Base-by-base conservation (phyloP, 805 yeast genomes). In the Nakazawaea holstii region DNA sequence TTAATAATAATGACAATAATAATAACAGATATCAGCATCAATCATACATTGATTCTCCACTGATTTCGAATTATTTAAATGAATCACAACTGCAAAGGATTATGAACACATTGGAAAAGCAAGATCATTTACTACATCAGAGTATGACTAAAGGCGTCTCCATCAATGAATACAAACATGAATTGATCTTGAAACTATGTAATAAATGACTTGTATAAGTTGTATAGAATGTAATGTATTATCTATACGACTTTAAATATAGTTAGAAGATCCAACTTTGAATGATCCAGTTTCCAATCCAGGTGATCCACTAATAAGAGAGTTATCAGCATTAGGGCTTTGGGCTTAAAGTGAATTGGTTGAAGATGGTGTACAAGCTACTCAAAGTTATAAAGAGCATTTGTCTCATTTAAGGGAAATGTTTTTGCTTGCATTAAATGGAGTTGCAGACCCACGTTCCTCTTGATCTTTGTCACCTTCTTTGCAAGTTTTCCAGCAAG, bases 261-360 rank as follows among this genome's bases (percentile, higher is more conserved):
- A 56, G 88, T 90, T 47, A 80, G 88, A 61, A 97, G 95, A 35
- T 89, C 5, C 86, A 29, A 77, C 87, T 2, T 70, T 82, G 30
- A 72, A 72, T 55, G 82, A 78, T 59, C 69, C 67, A 45, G 70
- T 81, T 39, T 67, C 77, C 45, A 77, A 76, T 65, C 40, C 42
- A 9, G 35, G 15, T 31, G 50, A 48, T 35, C 41, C 43, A 14
- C 8, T 6, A 11, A 82, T 72, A 64, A 82, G 85, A 56, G 91
- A 84, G 52, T 73, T 83, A 55, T 79, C 85, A 59, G 80, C 95
- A 5, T 76, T 94, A 66, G 79, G 97, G 66, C 69, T 86, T 70
- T 91, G 97, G 97, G 91, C 95, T 37, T 73, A 84, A 51, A 83
- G 95, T 52, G 78, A 84, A 55, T 74, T 94, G 66, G 91, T 92